phyloP scores from a whole-genome alignment of 352 stramenopile genomes.

The Pythium aristosporum region DNA sequence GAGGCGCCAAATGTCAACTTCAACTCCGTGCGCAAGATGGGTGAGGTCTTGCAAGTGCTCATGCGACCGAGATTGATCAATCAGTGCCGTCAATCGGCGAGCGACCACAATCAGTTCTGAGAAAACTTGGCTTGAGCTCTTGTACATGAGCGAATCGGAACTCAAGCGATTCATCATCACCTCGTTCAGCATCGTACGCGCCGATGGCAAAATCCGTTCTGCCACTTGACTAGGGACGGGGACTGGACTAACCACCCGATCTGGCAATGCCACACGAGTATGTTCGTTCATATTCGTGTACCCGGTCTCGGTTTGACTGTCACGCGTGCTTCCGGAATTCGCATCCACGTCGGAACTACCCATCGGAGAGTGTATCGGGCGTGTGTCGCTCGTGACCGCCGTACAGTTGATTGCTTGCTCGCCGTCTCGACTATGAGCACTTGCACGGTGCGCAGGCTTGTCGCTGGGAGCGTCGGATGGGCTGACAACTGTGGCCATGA shows the following conservation, averaged over 20 bases:
- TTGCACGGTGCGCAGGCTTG: background rate
- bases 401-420: background rate
- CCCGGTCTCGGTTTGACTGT: background rate
- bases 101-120: conserved; percentile 1
- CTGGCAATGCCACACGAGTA: background rate
- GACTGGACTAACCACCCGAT: background rate
- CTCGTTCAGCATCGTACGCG: conserved; percentile 1
- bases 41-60: conserved; percentile 6
- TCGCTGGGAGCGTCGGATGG: background rate
- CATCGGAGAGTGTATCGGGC: background rate
- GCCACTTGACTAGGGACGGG: background rate
- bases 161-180: background rate
- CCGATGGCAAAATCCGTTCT: background rate
- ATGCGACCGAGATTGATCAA: background rate
- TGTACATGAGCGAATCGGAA: background rate
- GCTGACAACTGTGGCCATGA: background rate
- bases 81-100: background rate
- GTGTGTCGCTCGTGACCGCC: background rate
- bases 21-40: conserved; percentile 1
- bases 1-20: conserved; percentile 8
- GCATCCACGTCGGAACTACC: background rate
- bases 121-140: background rate
- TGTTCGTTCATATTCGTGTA: background rate
- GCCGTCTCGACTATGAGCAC: background rate
- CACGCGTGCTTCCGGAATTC: background rate